Conservation (phyloP, 2,329 filamentous ascomycete genomes). For the Talaromyces sp. region DNA sequence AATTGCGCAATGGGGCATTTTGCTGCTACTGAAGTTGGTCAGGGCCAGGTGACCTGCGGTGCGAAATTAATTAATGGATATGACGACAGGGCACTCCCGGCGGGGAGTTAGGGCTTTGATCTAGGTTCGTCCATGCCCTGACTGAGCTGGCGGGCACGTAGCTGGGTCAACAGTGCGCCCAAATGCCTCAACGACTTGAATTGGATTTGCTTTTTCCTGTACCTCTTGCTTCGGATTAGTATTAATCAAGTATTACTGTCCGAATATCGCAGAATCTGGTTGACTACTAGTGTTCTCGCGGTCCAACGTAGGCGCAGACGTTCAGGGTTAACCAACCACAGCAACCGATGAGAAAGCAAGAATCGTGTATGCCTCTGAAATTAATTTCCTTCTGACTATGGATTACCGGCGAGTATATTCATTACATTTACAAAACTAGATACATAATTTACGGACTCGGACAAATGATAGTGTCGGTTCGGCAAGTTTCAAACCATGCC, state of each 20-base stretch:
- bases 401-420: background rate
- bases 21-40: background rate
- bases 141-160: background rate
- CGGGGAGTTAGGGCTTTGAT: constrained; percentile 1
- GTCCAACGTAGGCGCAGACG: background rate
- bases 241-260: background rate
- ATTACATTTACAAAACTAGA: background rate
- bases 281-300: background rate
- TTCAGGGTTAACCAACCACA: background rate
- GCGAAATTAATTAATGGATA: background rate
- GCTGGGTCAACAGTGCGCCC: background rate
- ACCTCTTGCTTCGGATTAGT: background rate
- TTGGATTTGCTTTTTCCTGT: background rate
- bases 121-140: background rate
- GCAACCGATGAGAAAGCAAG: background rate
- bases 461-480: background rate
- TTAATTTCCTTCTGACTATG: background rate
- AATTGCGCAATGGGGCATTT: background rate
- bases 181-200: background rate
- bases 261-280: too few species aligned
- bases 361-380: background rate
- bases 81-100: background rate
- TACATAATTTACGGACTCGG: background rate
- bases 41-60: background rate
- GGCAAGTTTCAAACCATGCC: background rate